These are phyloP conservation scores for Lichtheimia hyalospora DNA, from an alignment of 371 early-diverging fungal species.

Conservation along the genomic window DNA sequence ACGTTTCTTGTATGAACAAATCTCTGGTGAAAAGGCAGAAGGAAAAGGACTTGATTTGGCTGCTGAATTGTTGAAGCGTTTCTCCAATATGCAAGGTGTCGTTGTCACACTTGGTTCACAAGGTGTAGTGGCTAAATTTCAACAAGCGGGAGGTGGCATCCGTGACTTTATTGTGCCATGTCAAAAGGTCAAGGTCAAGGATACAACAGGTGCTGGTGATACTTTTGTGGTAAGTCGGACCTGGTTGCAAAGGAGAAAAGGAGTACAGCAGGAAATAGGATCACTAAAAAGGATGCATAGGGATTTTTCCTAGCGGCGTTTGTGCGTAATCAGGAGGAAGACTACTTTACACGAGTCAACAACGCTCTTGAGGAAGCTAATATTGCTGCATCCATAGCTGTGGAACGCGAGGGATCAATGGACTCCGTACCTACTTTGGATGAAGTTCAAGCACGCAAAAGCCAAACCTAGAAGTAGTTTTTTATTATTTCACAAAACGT, in stretches of 20 bases:
- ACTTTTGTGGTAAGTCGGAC: constrained; percentile 71
- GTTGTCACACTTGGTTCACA: constrained; percentile 78
- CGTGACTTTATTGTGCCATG: constrained; percentile 43
- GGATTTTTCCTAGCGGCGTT: constrained; percentile 78
- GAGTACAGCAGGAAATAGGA: constrained; percentile 1
- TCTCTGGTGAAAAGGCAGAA: constrained; percentile 21
- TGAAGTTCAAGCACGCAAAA: constrained; percentile 33
- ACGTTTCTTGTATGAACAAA: constrained; percentile 36
- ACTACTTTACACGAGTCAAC: constrained; percentile 43
- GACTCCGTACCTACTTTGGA: constrained; percentile 55
- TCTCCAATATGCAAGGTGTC: constrained; percentile 54
- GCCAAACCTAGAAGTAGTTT: neutral
- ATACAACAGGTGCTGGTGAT: constrained; percentile 85
- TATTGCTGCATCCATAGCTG: constrained; percentile 60
- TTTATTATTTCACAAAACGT: neutral
- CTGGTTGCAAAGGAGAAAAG: neutral
- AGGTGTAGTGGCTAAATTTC: constrained; percentile 57
- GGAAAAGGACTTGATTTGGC: constrained; percentile 36
- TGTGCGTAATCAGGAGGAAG: constrained; percentile 30
- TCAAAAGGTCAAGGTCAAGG: constrained; percentile 52
- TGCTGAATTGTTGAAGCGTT: constrained; percentile 32
- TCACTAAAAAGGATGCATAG: constrained; percentile 24
- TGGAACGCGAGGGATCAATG: constrained; percentile 63
- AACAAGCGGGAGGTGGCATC: constrained; percentile 24
- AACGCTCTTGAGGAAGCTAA: constrained; percentile 51